These are phyloP conservation scores for Toxoplasma gondii DNA, from an alignment of 169 alveolate species.

Conservation along the genomic window DNA sequence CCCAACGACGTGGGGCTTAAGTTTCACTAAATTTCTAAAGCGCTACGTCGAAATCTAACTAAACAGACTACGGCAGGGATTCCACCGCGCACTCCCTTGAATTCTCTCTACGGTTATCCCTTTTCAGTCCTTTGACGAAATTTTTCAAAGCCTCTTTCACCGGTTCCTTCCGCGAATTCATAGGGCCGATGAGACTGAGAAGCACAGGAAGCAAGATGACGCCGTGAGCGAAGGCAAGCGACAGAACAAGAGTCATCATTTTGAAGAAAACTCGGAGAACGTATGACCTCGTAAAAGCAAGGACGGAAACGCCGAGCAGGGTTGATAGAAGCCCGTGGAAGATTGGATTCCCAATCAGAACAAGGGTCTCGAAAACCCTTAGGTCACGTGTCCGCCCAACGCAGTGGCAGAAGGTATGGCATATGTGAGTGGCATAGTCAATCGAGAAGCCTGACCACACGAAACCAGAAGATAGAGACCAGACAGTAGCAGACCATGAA, in stretches of 20 bases:
- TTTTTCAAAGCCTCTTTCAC: not conserved
- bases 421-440: constrained; percentile 85
- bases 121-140: not conserved
- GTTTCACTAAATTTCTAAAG: no score
- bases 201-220: constrained; percentile 67
- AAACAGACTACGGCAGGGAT: not conserved
- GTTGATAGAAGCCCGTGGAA: constrained; percentile 85
- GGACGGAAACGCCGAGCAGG: constrained; percentile 79
- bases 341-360: constrained; percentile 83
- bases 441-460: constrained; percentile 77
- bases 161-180: constrained; percentile 27
- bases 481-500: not conserved
- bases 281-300: constrained; percentile 79
- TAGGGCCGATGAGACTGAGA: constrained; percentile 71
- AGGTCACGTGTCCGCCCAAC: constrained; percentile 79
- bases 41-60: no score
- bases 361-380: constrained; percentile 83
- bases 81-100: not conserved
- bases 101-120: not conserved
- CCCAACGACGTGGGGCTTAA: no score
- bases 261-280: constrained; percentile 81
- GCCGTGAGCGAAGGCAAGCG: constrained; percentile 70
- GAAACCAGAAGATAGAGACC: not conserved
- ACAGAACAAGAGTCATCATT: constrained; percentile 80
- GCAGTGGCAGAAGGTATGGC: constrained; percentile 84